A percentile compares a stretch with the other conserved stretches of the same genome.
Evolutionary conservation across 306 rosid genomes (phyloP).

Genomic region (Benincasa hispida): DNA sequence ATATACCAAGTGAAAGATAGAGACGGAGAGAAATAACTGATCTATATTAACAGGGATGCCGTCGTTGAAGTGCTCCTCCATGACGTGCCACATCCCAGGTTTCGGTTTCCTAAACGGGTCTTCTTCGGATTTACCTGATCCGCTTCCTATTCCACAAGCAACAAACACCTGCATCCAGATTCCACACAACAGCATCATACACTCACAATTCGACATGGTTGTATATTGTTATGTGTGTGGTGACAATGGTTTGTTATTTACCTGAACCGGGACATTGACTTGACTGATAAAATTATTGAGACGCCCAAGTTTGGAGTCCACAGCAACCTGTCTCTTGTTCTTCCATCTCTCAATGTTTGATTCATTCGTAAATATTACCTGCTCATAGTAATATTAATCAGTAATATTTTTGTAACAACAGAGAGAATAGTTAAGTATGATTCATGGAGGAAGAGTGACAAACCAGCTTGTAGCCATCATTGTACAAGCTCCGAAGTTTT

Average conservation of each 20-base stretch:
- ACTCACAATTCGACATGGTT: neutral
- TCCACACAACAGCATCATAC: neutral
- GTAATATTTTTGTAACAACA: neutral
- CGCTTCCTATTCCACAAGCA: conserved; percentile 89
- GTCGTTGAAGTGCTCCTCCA: conserved; percentile 76
- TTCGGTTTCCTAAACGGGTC: conserved; percentile 83
- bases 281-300: conserved; percentile 54
- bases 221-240: neutral
- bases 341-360: conserved; percentile 95
- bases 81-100: conserved; percentile 81
- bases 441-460: conserved; percentile 14
- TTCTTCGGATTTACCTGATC: conserved; percentile 32
- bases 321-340: conserved; percentile 75
- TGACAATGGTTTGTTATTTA: conserved; percentile 4
- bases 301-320: conserved; percentile 90
- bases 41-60: conserved; percentile 64
- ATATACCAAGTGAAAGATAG: neutral
- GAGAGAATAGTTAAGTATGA: neutral
- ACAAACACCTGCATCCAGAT: conserved; percentile 63
- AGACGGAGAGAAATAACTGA: conserved; percentile 39
- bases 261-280: conserved; percentile 91
- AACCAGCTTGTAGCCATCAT: conserved; percentile 88
- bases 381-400: neutral
- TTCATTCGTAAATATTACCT: conserved; percentile 96
- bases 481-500: conserved; percentile 64